Evolutionary conservation across 305 asterid species (phyloP), one percentile per base, ranked within the genome.

Genomic region (Ilex paraguariensis): DNA sequence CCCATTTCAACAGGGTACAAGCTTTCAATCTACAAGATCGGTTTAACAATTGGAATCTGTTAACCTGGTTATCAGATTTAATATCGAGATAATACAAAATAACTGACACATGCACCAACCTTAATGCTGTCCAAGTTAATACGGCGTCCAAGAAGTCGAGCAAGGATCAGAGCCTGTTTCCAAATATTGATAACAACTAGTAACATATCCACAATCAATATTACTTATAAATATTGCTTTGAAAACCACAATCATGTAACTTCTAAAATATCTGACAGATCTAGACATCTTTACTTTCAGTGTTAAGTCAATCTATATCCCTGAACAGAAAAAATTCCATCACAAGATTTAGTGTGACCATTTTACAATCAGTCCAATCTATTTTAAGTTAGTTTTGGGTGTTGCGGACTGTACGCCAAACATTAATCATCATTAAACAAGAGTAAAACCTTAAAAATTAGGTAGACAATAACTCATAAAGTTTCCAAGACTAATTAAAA

Each of bases 141-240:
- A 60, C 82, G 82, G 57, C 77, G 82, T 56, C 98, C 98, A 71
- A 89, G 93, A 72, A 92, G 90, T 59, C 98, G 87, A 68, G 95
- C 91, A 70, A 92, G 95, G 71, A 92, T 89, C 66, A 92, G 77
- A 71, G 95, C 95, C 98, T 91, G 72, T 68, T 46, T 30, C 36
- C 30, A 59, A 71, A 68, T 10, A 59, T 50, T 16, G 59, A 57
- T 49, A 54, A 63, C 42, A 58, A 70, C 57, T 28, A 39, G 63
- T 46, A 46, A 15, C 58, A 58, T 58, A 32, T 52, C 28, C 56
- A 46, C 0, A 36, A 36, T 8, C 42, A 4, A 36, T 36, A 36
- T 8, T 36, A 36, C 7, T 4, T 4, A 36, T 36, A 36, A 4
- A 36, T 36, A 4, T 36, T 4, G 6, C 42, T 4, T 36, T 5